Conservation (phyloP, 2,329 filamentous ascomycete genomes). For the Phialocephala sp. region DNA sequence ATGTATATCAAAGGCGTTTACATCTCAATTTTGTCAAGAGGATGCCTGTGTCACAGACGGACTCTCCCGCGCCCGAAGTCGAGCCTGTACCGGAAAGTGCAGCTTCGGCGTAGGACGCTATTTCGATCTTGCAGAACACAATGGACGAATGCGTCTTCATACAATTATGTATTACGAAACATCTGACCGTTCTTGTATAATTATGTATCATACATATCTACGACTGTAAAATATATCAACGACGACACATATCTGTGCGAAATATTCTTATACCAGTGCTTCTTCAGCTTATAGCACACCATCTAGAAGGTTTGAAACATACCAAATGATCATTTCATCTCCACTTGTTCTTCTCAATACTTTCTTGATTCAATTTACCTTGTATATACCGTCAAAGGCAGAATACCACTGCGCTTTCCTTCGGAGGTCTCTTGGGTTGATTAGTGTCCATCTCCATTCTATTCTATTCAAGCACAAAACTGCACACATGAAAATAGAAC, state of each 20-base stretch:
- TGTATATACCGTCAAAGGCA: neutral
- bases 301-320: neutral
- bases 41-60: neutral
- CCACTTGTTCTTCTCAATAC: neutral
- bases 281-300: neutral
- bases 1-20: slow-evolving; percentile 54
- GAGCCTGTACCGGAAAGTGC: neutral
- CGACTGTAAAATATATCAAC: neutral
- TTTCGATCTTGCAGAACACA: neutral
- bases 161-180: neutral
- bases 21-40: slow-evolving; percentile 11
- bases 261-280: neutral
- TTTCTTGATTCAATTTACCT: neutral
- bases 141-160: neutral
- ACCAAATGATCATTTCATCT: neutral
- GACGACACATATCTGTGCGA: neutral
- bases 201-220: slow-evolving; percentile 5
- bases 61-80: neutral
- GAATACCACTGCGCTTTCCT: too few relatives aligned
- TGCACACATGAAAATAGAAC: neutral
- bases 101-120: neutral
- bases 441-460: neutral
- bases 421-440: neutral
- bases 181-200: neutral
- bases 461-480: neutral